Evolutionary conservation across 2,329 filamentous ascomycete species (phyloP).

Genomic region (Teratosphaeria destructans): DNA sequence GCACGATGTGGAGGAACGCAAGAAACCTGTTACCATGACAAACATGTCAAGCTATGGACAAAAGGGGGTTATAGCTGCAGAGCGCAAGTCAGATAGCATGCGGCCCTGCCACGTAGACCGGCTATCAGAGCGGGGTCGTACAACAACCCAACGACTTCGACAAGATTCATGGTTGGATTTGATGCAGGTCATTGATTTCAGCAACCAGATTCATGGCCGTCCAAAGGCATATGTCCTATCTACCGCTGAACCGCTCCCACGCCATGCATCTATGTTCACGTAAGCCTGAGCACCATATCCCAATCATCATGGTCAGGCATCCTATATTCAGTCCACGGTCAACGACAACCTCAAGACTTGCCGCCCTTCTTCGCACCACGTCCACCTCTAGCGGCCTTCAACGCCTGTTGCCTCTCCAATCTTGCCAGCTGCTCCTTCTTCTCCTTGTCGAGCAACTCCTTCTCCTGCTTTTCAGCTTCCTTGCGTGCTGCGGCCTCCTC

Average conservation of each 20-base stretch:
- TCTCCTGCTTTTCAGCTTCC: constrained; percentile 52
- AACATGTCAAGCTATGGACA: not conserved
- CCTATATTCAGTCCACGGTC: not conserved
- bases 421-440: constrained; percentile 40
- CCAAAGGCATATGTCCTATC: not conserved
- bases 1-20: not conserved
- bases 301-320: constrained; percentile 1
- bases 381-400: constrained; percentile 30
- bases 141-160: not conserved
- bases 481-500: constrained; percentile 74
- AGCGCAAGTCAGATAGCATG: not conserved
- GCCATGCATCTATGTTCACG: constrained; percentile 9
- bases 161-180: not conserved
- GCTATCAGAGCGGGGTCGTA: not conserved
- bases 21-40: not conserved
- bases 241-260: constrained; percentile 1
- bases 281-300: not conserved
- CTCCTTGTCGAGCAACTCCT: constrained; percentile 46
- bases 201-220: not conserved
- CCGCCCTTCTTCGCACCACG: constrained; percentile 35
- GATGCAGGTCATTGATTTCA: not conserved
- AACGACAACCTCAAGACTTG: constrained; percentile 17
- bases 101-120: not conserved
- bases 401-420: constrained; percentile 36
- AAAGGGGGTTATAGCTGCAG: not conserved